Evolutionary conservation across 2,329 filamentous ascomycete genomes (phyloP), one percentile per base, ranked within the genome.

Genomic region (Penicillium psychrosexuale): DNA sequence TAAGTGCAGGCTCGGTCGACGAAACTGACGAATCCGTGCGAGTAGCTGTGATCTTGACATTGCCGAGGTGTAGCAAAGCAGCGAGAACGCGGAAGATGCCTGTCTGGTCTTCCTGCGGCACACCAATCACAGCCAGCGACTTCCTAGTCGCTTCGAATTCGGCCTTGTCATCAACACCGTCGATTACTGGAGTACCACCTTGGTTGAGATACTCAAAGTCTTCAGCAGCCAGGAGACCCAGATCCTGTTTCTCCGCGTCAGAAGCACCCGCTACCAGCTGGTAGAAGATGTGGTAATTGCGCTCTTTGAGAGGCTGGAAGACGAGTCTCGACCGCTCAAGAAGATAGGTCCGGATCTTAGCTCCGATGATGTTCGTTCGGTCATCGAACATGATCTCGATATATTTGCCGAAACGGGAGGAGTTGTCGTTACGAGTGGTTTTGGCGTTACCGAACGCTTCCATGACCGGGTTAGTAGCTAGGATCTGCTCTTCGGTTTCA

Each of bases 301-400:
- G 85, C 79, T 99, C 94, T 78, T 96, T 97, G 61, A 97, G 80
- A 39, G 94, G 94, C 72, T 99, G 94, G 75, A 97, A 99, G 17
- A 97, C 94, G 67, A 99, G 80, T 77, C 94, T 88, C 59, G 94
- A 97, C 57, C 94, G 89, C 75, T 99, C 94, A 42, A 99, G 81
- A 63, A 99, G 81, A 70, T 99, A 99, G 53, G 92, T 97, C 66
- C 94, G 84, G 70, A 99, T 99, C 79, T 95, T 95, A 53, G 94
- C 94, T 64, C 94, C 94, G 69, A 97, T 97, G 67, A 99, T 99
- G 72, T 95, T 94, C 59, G 91, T 96, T 68, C 88, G 84, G 60
- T 90, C 85, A 77, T 97, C 92, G 75, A 99, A 99, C 91, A 97
- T 93, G 72, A 99, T 99, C 78, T 99, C 94, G 67, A 99, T 97